Evolutionary conservation across 768 basidiomycete species (phyloP).

Genomic region (Lactarius psammicola): DNA sequence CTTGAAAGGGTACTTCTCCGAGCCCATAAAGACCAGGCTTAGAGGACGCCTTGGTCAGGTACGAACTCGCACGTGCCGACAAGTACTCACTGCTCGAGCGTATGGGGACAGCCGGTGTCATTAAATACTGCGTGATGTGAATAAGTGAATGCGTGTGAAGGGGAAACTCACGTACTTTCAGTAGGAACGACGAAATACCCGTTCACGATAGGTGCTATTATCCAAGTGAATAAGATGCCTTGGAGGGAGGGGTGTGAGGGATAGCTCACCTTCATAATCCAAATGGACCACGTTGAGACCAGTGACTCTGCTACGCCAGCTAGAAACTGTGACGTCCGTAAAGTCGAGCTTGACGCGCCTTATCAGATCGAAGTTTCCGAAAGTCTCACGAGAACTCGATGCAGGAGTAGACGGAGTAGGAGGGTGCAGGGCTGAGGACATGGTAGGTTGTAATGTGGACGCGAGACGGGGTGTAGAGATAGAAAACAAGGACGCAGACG

Average conservation of each 20-base stretch:
- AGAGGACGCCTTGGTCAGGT: slow-evolving; percentile 1
- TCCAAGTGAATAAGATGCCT: slow-evolving; percentile 13
- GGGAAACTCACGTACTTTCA: slow-evolving; percentile 60
- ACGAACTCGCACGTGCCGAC: not conserved
- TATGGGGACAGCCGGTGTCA: slow-evolving; percentile 94
- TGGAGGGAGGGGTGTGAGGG: not conserved
- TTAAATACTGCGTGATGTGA: slow-evolving; percentile 65
- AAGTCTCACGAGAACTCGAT: slow-evolving; percentile 36
- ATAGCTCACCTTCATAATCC: slow-evolving; percentile 73
- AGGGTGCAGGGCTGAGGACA: slow-evolving; percentile 18
- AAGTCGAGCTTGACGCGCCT: slow-evolving; percentile 74
- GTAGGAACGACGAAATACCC: slow-evolving; percentile 89
- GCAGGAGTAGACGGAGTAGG: not conserved
- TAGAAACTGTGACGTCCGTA: slow-evolving; percentile 77
- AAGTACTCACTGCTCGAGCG: slow-evolving; percentile 83
- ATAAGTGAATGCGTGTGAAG: not conserved
- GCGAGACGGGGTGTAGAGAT: slow-evolving; percentile 5
- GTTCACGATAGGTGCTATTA: slow-evolving; percentile 78
- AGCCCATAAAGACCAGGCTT: slow-evolving; percentile 93
- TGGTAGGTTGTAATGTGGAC: slow-evolving; percentile 10
- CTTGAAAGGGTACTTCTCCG: slow-evolving; percentile 93
- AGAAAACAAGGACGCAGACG: slow-evolving; percentile 16
- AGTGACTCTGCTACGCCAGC: slow-evolving; percentile 84
- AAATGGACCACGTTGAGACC: slow-evolving; percentile 90
- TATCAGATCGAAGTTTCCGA: slow-evolving; percentile 83